Percentiles rank a stretch among this genome's conserved stretches.
These are phyloP conservation scores for Sclerotinia sclerotiorum DNA, from an alignment of 2,329 filamentous ascomycete species.

Conservation along the genomic window DNA sequence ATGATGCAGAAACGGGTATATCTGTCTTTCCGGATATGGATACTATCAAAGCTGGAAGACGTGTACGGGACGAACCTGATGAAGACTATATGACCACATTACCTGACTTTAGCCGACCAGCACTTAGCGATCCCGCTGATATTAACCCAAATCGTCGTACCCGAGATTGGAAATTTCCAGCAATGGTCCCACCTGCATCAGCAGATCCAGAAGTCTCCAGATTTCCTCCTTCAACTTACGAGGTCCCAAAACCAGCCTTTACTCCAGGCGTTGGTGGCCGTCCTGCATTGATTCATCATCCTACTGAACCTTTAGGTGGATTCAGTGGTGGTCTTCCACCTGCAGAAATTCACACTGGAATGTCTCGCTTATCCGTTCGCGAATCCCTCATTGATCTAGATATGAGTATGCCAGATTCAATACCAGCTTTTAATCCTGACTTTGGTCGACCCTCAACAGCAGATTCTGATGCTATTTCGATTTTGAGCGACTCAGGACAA, in stretches of 20 bases:
- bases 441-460: constrained; percentile 38
- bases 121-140: constrained; percentile 59
- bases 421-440: constrained; percentile 25
- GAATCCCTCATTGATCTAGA: constrained; percentile 53
- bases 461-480: constrained; percentile 45
- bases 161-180: constrained; percentile 60
- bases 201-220: constrained; percentile 54
- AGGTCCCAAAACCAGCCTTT: constrained; percentile 32
- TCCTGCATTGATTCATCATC: constrained; percentile 51
- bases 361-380: constrained; percentile 35
- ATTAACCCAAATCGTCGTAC: constrained; percentile 52
- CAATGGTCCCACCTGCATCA: constrained; percentile 53
- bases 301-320: constrained; percentile 50
- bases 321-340: constrained; percentile 31
- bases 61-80: constrained; percentile 29
- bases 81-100: constrained; percentile 31
- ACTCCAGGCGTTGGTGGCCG: constrained; percentile 42
- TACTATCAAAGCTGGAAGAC: constrained; percentile 49
- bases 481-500: constrained; percentile 54
- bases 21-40: constrained; percentile 61
- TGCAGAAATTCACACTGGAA: constrained; percentile 18
- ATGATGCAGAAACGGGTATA: constrained; percentile 55
- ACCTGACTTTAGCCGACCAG: constrained; percentile 50
- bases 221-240: constrained; percentile 48
- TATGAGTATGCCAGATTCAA: constrained; percentile 51